Evolutionary conservation across 2,329 filamentous ascomycete species (phyloP).

Genomic region (Teratosphaeria gauchensis): DNA sequence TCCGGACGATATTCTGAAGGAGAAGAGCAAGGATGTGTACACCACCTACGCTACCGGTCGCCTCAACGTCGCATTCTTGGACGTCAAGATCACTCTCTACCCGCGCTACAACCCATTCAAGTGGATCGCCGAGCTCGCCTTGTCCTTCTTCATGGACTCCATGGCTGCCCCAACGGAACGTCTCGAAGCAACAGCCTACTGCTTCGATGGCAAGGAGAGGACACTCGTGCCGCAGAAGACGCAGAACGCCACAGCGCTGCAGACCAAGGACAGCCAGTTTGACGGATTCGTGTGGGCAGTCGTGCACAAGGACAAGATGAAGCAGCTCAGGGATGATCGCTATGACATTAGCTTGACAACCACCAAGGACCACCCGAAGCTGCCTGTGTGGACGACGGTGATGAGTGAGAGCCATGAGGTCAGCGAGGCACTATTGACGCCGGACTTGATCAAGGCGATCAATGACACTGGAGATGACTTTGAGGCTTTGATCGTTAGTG

Average conservation of each 20-base stretch:
- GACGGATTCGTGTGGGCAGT: slow-evolving; percentile 92
- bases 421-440: slow-evolving; percentile 74
- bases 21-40: slow-evolving; percentile 82
- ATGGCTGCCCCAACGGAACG: slow-evolving; percentile 60
- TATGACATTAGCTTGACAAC: slow-evolving; percentile 90
- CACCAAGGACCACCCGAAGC: slow-evolving; percentile 85
- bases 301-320: slow-evolving; percentile 93
- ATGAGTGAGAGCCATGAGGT: slow-evolving; percentile 98
- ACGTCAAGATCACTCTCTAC: slow-evolving; percentile 69
- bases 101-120: slow-evolving; percentile 79
- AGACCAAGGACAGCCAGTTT: slow-evolving; percentile 51
- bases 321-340: slow-evolving; percentile 76
- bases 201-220: slow-evolving; percentile 86
- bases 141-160: slow-evolving; percentile 73
- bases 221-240: slow-evolving; percentile 57
- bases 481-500: slow-evolving; percentile 79
- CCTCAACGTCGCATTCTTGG: slow-evolving; percentile 84
- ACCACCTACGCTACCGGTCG: slow-evolving; percentile 80
- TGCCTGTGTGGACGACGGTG: slow-evolving; percentile 80
- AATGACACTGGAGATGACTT: slow-evolving; percentile 68
- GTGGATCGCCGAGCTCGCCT: slow-evolving; percentile 54
- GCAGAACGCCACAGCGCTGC: slow-evolving; percentile 39
- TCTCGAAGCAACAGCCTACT: slow-evolving; percentile 68
- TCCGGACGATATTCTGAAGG: slow-evolving; percentile 60
- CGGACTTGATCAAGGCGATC: slow-evolving; percentile 75